Base-by-base conservation (phyloP, 1,284 basidiomycete genomes). In the Heliocybe sulcata region DNA sequence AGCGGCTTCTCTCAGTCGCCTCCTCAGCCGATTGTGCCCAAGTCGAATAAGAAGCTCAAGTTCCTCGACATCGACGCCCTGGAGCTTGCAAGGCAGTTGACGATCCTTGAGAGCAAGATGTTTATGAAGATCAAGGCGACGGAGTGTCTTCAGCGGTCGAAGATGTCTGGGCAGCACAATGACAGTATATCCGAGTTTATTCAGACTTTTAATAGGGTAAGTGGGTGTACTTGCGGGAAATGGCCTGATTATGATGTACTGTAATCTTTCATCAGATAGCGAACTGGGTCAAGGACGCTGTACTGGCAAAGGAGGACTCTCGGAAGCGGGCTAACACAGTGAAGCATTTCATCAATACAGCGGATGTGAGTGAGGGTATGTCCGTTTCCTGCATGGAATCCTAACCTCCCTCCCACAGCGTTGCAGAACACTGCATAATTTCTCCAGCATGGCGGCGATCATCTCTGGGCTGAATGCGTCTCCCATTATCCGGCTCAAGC, bases 401-500 rank as follows among this genome's bases (percentile, higher is more conserved):
- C 8, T 47, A 25, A 26, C 6, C 10, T 33, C 3, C 11, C 19
- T 2, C 3, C 3, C 6, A n/a, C 61, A 98, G 94, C 89, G 90
- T 49, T 99, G 96, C 71, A 86, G 93, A 51, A 71, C 74, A 16
- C 72, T 99, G 60, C 91, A 96, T 67, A 99, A 99, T 71, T 99
- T 93, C 71, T 96, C 94, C 12, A 91, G 90, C 12, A 90, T 98
- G 84, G 93, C 94, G 64, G 94, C 96, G 27, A 93, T 99, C 55
- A 85, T 97, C 10, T 96, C 94, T 2, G 97, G 94, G 1, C 77
- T 99, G 53, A 98, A 98, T 64, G 94, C 92, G 8, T 91, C 94
- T 29, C 94, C 94, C 3, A 94, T 99, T 59, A 83, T 92, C 59
- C 83, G 97, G 10, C 73, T 99, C 59, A 94, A 94, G 65, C 83